Conservation (phyloP, 805 yeast genomes). For the Geotrichum ghanense region DNA sequence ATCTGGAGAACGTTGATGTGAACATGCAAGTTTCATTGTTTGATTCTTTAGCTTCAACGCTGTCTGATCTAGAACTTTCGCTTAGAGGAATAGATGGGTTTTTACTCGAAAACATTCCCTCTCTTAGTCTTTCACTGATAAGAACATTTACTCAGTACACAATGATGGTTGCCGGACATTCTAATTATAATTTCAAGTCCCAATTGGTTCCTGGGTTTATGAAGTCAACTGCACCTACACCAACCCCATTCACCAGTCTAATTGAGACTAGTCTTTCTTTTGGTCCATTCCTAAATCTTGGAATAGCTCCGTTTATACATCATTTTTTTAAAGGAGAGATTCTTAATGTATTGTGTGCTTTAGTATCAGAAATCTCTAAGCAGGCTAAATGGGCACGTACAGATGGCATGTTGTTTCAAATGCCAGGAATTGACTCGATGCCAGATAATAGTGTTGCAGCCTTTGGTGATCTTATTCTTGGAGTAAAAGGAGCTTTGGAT, state of each 20-base stretch:
- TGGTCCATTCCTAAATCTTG: not conserved
- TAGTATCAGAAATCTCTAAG: not conserved
- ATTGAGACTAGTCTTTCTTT: not conserved
- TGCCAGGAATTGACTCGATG: conserved; percentile 20
- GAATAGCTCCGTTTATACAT: not conserved
- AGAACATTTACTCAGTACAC: conserved; percentile 35
- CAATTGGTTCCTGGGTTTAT: not conserved
- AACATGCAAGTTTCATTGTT: conserved; percentile 15
- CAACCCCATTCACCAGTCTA: not conserved
- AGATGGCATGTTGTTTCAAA: conserved; percentile 16
- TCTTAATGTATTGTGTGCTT: not conserved
- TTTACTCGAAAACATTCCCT: conserved; percentile 46
- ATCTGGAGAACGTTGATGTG: not conserved
- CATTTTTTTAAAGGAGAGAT: not conserved
- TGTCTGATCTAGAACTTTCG: conserved; percentile 55
- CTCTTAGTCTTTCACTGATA: conserved; percentile 48
- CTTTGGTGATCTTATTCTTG: conserved; percentile 6
- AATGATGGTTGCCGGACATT: not conserved
- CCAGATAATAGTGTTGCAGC: conserved; percentile 10
- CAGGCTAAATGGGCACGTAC: conserved; percentile 9
- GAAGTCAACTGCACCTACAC: not conserved
- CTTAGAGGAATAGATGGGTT: conserved; percentile 43
- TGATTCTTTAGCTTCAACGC: conserved; percentile 36
- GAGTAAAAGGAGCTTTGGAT: conserved; percentile 5
- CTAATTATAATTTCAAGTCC: not conserved